Evolutionary conservation across 768 basidiomycete species (phyloP), one percentile per base, ranked within the genome.

Genomic region (Auriculariales sp.): DNA sequence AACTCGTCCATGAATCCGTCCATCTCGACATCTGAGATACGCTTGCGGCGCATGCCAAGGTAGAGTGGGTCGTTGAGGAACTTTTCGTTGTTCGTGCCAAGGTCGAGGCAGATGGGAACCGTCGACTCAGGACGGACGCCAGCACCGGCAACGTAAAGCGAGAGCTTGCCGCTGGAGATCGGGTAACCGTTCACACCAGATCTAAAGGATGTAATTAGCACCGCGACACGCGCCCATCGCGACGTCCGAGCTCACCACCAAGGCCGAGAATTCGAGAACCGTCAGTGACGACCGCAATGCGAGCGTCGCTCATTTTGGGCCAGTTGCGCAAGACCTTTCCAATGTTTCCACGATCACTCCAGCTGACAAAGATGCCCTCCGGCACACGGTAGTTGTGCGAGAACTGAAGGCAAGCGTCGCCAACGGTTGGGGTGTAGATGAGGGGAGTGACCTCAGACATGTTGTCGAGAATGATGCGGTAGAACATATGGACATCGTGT

Each of bases 401-500:
- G 67, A 77, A 91, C 58, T 87, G 81, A 55, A 87, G 61, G 60
- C 89, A 92, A 3, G 90, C 91, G 57, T 93, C 88, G 24, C 91
- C 91, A 27, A 94, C 89, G 12, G 86, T 89, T 0, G 91, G 91
- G 0, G 91, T 94, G 62, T 93, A 94, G 49, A 94, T 88, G 35
- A 92, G 72, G 12, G 91, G 90, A 19, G 78, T 68, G 33, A 83
- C 66, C 62, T 80, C 77, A 27, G 76, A 57, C 75, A 90, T 79
- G 61, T 89, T 71, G 36, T 71, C 69, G 36, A 83, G 63, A 62
- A 85, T 81, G 12, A 91, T 70, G 44, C 71, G 73, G 67, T 88
- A 94, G 66, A 92, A 95, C 62, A 83, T 74, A 42, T 71, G 62
- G 12, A 76, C 74, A 60, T 93, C 81, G 46, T 79, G 69, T 54